Evolutionary conservation across 352 stramenopile species (phyloP).

Genomic region (Phytophthora gonapodyides): DNA sequence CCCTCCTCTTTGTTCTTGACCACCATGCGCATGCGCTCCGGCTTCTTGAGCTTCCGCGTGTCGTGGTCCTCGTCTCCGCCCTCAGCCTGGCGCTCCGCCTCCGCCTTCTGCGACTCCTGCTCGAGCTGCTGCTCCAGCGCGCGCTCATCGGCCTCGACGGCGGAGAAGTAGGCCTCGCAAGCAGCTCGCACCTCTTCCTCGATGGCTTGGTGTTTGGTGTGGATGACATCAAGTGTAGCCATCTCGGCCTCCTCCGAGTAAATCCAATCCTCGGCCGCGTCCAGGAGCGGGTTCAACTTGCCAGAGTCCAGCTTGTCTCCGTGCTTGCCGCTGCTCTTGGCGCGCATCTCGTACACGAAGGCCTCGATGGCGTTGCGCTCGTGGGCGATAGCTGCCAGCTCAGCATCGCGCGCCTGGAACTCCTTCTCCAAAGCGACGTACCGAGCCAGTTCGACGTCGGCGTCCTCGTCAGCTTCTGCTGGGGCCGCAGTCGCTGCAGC

Average conservation of each 20-base stretch:
- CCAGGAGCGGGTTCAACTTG: conserved; percentile 69
- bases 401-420: conserved; percentile 75
- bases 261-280: conserved; percentile 91
- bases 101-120: conserved; percentile 70
- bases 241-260: conserved; percentile 88
- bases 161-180: conserved; percentile 73
- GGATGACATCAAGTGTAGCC: conserved; percentile 62
- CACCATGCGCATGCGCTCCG: conserved; percentile 93
- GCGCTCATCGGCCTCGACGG: conserved; percentile 63
- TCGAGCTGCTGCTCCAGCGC: conserved; percentile 78
- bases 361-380: conserved; percentile 91
- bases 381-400: conserved; percentile 72
- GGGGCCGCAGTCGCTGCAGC: conserved; percentile 5
- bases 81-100: conserved; percentile 70
- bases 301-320: conserved; percentile 70
- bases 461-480: conserved; percentile 31
- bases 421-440: conserved; percentile 63
- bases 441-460: conserved; percentile 31
- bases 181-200: conserved; percentile 52
- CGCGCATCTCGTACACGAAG: conserved; percentile 91
- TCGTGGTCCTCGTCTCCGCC: conserved; percentile 91
- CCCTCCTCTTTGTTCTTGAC: conserved; percentile 96
- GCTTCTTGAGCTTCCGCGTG: conserved; percentile 92
- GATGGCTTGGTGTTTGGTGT: conserved; percentile 58
- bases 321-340: conserved; percentile 72